Evolutionary conservation across 768 basidiomycete species (phyloP), one percentile per base, ranked within the genome.

Genomic region (Sporobolomyces phaffii): DNA sequence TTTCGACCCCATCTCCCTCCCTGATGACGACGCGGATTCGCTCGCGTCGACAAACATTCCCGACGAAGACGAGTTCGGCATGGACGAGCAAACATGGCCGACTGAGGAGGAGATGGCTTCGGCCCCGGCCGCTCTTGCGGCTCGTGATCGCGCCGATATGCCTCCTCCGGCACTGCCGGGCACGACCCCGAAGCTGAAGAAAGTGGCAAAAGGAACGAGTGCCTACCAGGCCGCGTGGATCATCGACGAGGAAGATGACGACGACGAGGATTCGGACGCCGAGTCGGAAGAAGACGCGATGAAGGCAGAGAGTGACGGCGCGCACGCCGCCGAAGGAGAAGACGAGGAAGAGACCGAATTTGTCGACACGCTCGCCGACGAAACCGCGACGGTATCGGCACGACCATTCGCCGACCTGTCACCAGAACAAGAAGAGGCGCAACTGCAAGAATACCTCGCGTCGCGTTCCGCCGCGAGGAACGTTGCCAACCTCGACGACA

Each of bases 171-270:
- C 75, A 3, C 49, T 43, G 17, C 73, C 72, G 0, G 89, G 87
- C 1, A 90, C 89, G 1, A 91, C 89, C 10, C 90, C 90, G 1
- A 89, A 85, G 77, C 84, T 92, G n/a, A 87, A 84, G 76, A 84
- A 85, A 53, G 84, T 96, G 50, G 94, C 93, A 2, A 94, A 93
- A 78, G 93, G 93, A 3, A 96, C 90, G 81, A 94, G 90, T 78
- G 87, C 90, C 73, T 98, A 98, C 76, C 94, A 98, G 76, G 93
- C 94, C 2, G 85, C 93, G 3, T 98, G 94, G 94, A 91, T 98
- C 65, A 78, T 91, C 28, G 92, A 96, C 62, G 86, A 87, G 17
- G 85, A 83, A 1, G 87, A 85, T 0, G 84, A 81, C 5, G 82
- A 79, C 0, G 84, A 80, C 0, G 81, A 78, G 1, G n/a, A n/a